Base-by-base conservation (phyloP, 257 asterid genomes). In the Solanum lycopersicoides region DNA sequence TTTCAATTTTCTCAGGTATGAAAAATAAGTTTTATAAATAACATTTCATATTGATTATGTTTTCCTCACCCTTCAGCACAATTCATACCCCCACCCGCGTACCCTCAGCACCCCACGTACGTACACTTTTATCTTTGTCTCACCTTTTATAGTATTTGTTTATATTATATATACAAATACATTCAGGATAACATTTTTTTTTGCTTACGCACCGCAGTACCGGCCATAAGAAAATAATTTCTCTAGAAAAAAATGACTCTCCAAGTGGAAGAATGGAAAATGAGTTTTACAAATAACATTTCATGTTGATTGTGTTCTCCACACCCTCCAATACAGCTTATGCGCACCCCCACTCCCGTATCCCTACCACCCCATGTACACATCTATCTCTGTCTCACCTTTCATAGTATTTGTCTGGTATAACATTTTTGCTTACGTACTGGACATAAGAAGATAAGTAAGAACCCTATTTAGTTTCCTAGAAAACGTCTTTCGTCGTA, bases 91-190 rank as follows among this genome's bases (percentile, higher is more conserved):
- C 16, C 32, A 10, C 3, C 4, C 71, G 0, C 0, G 1, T 10
- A 63, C 12, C 71, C 8, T 8, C 71, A n/a, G 3, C 7, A 63
- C 8, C 16, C 1, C 35, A 11, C 0, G 9, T 53, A 11, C 0
- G 9, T 53, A 2, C 73, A 1, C 18, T 1, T 14, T 4, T 25
- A 25, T 12, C 35, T 12, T 4, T 0, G 1, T 0, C 18, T 12
- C 11, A 25, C 9, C 5, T 13, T 13, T 0, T 3, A 66, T 66
- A 66, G 35, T 53, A 53, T 66, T 66, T 12, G 1, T 66, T 9
- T 25, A 25, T 9, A 66, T 66, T 9, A 1, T 12, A 66, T 25
- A 25, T 66, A 28, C 35, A 66, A 66, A 66, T 66, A n/a, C 18
- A 2, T 25, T 25, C 1, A 25, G 5, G 18, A 25, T 25, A 5